Evolutionary conservation across 441 rosid genomes (phyloP), one percentile per base, ranked within the genome.

Genomic region (Pelargonium cotyledonis): DNA sequence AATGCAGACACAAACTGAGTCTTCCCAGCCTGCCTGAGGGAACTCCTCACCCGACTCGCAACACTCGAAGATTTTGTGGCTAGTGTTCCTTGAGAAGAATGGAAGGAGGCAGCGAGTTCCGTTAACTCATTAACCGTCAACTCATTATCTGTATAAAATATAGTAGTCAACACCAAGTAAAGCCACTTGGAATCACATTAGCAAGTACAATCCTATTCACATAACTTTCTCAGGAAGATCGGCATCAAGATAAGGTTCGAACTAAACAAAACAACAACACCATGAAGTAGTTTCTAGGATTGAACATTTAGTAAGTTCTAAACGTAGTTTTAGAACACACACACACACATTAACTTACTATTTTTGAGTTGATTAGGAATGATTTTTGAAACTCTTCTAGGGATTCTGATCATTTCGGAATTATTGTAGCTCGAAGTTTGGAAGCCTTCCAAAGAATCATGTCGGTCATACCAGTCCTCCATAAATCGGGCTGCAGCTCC

Each of bases 401-500:
- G 89, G 69, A 81, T 74, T 79, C 76, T 89, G 72, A 77, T 82
- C 8, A 79, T 78, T 46, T 35, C 76, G 66, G 66, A 65, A 51
- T 82, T 79, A 68, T 81, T 70, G 43, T 78, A 35, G 69, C 74
- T 71, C 60, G 88, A 71, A 38, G 72, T 73, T 77, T 68, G 76
- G 68, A 8, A 61, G 63, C 58, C 73, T 35, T 72, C 82, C 31
- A 29, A 29, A 29, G 31, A 29, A 29, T 29, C 31, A 29, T 29
- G 31, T 72, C 80, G 86, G 70, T 82, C 81, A 83, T 86, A 88
- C 98, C 93, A 89, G 71, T 93, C 97, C 81, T 93, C 98, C 97
- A 85, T 91, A 76, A 91, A 80, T 65, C 98, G 86, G 8, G 98
- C 90, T 68, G 96, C 98, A 68, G 97, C 82, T 4, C 98, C 98